Conservation (phyloP, 306 rosid genomes). For the Castanopsis chinensis region DNA sequence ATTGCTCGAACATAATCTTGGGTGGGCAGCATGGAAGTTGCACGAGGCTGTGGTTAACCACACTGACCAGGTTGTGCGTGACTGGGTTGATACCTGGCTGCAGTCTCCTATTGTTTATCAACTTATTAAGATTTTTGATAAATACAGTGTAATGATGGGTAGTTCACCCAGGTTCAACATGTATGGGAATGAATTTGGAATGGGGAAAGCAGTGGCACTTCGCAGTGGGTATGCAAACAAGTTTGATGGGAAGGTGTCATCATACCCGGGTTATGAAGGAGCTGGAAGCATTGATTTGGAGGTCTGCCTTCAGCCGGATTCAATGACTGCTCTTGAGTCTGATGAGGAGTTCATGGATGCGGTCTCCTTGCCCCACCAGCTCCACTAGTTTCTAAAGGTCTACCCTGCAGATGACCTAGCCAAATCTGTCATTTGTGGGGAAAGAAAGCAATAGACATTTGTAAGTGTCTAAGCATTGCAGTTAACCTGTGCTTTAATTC, state of each 20-base stretch:
- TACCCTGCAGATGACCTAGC: background rate
- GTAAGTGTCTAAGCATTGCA: background rate
- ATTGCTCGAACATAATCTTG: slow-evolving; percentile 32
- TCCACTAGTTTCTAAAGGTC: background rate
- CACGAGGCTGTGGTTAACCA: slow-evolving; percentile 39
- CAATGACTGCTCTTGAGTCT: slow-evolving; percentile 46
- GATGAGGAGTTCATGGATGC: slow-evolving; percentile 46
- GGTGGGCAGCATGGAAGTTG: slow-evolving; percentile 63
- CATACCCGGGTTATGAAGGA: slow-evolving; percentile 43
- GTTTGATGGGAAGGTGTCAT: slow-evolving; percentile 41
- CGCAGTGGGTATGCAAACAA: slow-evolving; percentile 56
- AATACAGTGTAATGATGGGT: slow-evolving; percentile 29
- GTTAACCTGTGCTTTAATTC: background rate
- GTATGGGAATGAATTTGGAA: slow-evolving; percentile 67
- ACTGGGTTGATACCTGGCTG: slow-evolving; percentile 20
- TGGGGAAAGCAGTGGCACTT: slow-evolving; percentile 62
- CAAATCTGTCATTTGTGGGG: background rate
- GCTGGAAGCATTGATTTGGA: slow-evolving; percentile 69
- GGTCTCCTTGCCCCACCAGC: slow-evolving; percentile 8
- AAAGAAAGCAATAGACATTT: background rate
- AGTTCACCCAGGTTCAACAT: slow-evolving; percentile 60
- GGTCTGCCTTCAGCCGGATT: slow-evolving; percentile 31
- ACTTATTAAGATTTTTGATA: background rate
- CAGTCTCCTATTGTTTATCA: slow-evolving; percentile 12
- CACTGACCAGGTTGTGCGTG: background rate